Evolutionary conservation across 805 yeast genomes (phyloP), one percentile per base, ranked within the genome.

Genomic region (Starmerella asiatica): DNA sequence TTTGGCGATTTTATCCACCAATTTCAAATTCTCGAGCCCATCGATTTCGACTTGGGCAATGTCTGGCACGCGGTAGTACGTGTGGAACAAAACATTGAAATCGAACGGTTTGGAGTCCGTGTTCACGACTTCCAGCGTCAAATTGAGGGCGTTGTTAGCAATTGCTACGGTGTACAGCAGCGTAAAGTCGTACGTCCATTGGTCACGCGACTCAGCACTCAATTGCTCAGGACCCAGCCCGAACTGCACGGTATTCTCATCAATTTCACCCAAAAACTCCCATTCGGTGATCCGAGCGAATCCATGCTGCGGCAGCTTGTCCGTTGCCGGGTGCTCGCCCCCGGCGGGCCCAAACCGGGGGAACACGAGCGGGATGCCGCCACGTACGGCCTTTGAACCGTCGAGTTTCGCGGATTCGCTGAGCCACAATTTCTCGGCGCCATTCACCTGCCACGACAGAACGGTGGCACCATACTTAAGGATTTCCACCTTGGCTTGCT

Each of bases 301-400:
- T 1, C 98, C 98, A 57, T 91, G 98, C 63, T 91, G 97, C 16
- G 96, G 96, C 48, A 91, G 70, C 27, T 69, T 58, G 40, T 64
- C 68, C 6, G 70, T 67, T 24, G 68, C 65, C 2, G 54, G 45
- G 35, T 52, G 56, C 16, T 43, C 38, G 18, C 51, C 52, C 12
- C n/a, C 35, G 3, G 55, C 32, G 49, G 75, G 85, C 44, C 98
- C 97, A 52, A 64, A 64, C 8, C 65, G 82, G 2, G 98, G 98
- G 69, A 91, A 91, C 7, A 88, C 97, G 19, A 91, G 65, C 11
- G 98, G 98, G 38, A 91, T 82, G 37, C 98, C 98, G 48, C 98
- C 98, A 58, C 98, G 73, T 16, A 91, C 96, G 1, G 98, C 93
- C 56, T 79, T 81, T 33, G 88, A 63, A 9, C 97, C 97, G 55